Evolutionary conservation across 306 rosid genomes (phyloP).

Genomic region (Prunus campanulata): DNA sequence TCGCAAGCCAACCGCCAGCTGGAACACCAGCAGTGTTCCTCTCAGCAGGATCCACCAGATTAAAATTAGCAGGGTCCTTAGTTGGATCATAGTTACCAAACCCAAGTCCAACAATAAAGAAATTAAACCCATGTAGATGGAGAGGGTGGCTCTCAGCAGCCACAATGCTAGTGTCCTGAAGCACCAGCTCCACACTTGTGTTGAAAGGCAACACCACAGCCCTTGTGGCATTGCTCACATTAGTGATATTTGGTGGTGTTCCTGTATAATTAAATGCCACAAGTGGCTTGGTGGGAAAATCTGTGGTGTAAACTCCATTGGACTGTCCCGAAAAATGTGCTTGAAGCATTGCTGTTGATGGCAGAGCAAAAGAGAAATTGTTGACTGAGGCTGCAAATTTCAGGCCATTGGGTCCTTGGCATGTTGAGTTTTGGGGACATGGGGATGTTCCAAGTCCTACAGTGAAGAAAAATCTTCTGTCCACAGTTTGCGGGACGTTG

Average conservation of each 20-base stretch:
- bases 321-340: slow-evolving; percentile 44
- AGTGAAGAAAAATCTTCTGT: slow-evolving; percentile 54
- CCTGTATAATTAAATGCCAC: slow-evolving; percentile 71
- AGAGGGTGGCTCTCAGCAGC: slow-evolving; percentile 85
- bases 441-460: slow-evolving; percentile 74
- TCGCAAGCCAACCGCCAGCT: slow-evolving; percentile 73
- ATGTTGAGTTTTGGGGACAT: slow-evolving; percentile 67
- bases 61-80: slow-evolving; percentile 61
- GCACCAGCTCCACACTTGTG: slow-evolving; percentile 65
- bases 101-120: slow-evolving; percentile 71
- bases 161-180: slow-evolving; percentile 70
- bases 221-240: slow-evolving; percentile 57
- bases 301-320: slow-evolving; percentile 53
- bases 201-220: slow-evolving; percentile 60
- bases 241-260: slow-evolving; percentile 64
- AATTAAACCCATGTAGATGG: slow-evolving; percentile 81
- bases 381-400: slow-evolving; percentile 66
- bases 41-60: slow-evolving; percentile 67
- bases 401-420: slow-evolving; percentile 78
- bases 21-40: slow-evolving; percentile 71
- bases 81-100: slow-evolving; percentile 69
- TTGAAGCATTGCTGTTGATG: slow-evolving; percentile 61
- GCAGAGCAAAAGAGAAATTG: slow-evolving; percentile 72
- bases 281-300: slow-evolving; percentile 56
- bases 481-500: slow-evolving; percentile 60